These are phyloP conservation scores for Drechslerella stenobrocha DNA, from an alignment of 2,329 filamentous ascomycete genomes.

Conservation along the genomic window DNA sequence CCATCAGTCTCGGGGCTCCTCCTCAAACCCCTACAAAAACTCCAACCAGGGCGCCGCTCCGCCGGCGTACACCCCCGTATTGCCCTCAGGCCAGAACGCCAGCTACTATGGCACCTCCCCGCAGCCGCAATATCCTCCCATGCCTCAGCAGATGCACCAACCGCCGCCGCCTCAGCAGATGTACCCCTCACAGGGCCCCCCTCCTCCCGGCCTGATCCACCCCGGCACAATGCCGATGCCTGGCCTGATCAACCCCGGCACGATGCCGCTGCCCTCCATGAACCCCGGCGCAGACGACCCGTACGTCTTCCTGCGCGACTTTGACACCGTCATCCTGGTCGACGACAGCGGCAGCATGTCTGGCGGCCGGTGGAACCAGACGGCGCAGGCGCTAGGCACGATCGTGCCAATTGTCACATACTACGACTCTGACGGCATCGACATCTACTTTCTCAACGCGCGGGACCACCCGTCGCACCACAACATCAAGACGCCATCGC, in stretches of 20 bases:
- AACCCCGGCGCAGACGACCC: slow-evolving; percentile 58
- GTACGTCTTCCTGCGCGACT: slow-evolving; percentile 74
- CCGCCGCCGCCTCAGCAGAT: neutral
- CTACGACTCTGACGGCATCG: slow-evolving; percentile 81
- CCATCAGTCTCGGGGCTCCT: slow-evolving; percentile 10
- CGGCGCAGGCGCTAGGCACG: slow-evolving; percentile 67
- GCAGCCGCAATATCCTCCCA: slow-evolving; percentile 40
- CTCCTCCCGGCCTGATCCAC: slow-evolving; percentile 22
- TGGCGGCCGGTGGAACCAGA: slow-evolving; percentile 71
- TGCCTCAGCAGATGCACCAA: slow-evolving; percentile 6
- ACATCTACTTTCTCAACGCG: slow-evolving; percentile 88
- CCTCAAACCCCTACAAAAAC: slow-evolving; percentile 16
- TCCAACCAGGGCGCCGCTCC: slow-evolving; percentile 6
- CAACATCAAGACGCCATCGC: slow-evolving; percentile 64
- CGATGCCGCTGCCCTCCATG: slow-evolving; percentile 27
- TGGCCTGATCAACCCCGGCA: slow-evolving; percentile 28
- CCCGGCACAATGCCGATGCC: slow-evolving; percentile 19
- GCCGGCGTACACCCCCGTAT: slow-evolving; percentile 22
- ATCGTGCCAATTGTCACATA: slow-evolving; percentile 81
- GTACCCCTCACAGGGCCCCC: no score
- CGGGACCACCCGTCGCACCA: slow-evolving; percentile 63
- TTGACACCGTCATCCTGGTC: slow-evolving; percentile 87
- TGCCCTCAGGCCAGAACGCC: slow-evolving; percentile 19
- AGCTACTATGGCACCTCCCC: slow-evolving; percentile 44
- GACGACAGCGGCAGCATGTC: slow-evolving; percentile 91